Evolutionary conservation across 1,284 basidiomycete species (phyloP).

Genomic region (Pseudozyma sp.): DNA sequence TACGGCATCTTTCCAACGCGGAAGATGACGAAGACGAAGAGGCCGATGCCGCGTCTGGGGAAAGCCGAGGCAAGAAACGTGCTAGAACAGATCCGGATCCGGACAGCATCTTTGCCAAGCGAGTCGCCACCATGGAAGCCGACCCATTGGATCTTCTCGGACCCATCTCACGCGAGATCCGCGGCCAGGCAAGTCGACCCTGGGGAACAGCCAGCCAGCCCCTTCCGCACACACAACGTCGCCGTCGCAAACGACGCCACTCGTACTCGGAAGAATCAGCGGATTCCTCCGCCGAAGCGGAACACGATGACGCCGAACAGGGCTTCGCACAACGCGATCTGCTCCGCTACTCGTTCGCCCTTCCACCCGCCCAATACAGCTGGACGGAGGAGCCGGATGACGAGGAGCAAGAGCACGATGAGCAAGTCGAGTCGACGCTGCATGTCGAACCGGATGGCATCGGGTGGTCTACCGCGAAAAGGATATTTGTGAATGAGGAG

Average conservation of each 20-base stretch:
- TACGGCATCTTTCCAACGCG: constrained; percentile 13
- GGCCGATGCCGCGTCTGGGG: background rate
- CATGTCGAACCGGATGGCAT: constrained; percentile 39
- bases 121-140: constrained; percentile 25
- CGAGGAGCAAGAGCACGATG: background rate
- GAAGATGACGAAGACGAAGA: background rate
- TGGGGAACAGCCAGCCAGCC: constrained; percentile 26
- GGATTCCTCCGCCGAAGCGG: constrained; percentile 30
- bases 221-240: background rate
- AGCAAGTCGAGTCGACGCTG: constrained; percentile 1
- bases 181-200: constrained; percentile 25
- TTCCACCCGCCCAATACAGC: constrained; percentile 29
- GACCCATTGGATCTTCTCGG: constrained; percentile 45
- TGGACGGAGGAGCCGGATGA: constrained; percentile 25
- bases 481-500: constrained; percentile 33
- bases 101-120: constrained; percentile 22
- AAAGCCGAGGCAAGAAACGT: constrained; percentile 19
- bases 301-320: constrained; percentile 27
- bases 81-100: constrained; percentile 23
- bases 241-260: background rate
- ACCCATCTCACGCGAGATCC: constrained; percentile 38
- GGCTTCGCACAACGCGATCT: constrained; percentile 32
- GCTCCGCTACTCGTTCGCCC: constrained; percentile 28
- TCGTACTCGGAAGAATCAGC: constrained; percentile 25
- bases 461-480: constrained; percentile 38